Conservation (phyloP, 192 early-diverging fungal genomes). For the Coemansia sp. region DNA sequence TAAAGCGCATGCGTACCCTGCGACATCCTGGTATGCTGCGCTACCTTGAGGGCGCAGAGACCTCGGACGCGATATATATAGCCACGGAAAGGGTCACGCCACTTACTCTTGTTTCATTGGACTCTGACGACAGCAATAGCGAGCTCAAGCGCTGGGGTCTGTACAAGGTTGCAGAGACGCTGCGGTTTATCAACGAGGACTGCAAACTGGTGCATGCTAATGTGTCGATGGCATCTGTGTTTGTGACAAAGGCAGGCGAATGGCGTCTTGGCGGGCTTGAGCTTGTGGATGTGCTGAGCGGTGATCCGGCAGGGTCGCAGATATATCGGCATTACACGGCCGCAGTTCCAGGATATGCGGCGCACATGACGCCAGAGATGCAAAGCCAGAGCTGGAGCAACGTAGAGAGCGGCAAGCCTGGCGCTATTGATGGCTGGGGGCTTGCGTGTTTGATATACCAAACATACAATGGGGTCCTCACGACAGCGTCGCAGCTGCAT, state of each 20-base stretch:
- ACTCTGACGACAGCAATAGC: constrained; percentile 51
- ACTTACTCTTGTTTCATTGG: constrained; percentile 59
- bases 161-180: constrained; percentile 82
- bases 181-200: constrained; percentile 88
- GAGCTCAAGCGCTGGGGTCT: constrained; percentile 83
- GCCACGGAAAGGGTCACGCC: constrained; percentile 86
- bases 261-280: constrained; percentile 96
- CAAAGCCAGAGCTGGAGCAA: constrained; percentile 29
- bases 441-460: constrained; percentile 83
- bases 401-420: constrained; percentile 19
- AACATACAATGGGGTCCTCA: constrained; percentile 69
- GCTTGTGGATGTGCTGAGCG: constrained; percentile 67
- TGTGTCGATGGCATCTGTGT: constrained; percentile 76
- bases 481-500: constrained; percentile 53
- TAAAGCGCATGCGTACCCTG: constrained; percentile 83
- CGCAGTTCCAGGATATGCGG: constrained; percentile 39
- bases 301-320: constrained; percentile 31
- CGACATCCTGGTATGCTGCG: constrained; percentile 85
- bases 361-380: constrained; percentile 44
- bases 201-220: constrained; percentile 87
- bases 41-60: constrained; percentile 85
- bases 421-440: constrained; percentile 80
- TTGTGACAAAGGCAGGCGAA: constrained; percentile 88
- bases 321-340: constrained; percentile 25
- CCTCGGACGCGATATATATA: constrained; percentile 70